Conservation (phyloP, 179 eudicot genomes). For the Camellia oleifera region DNA sequence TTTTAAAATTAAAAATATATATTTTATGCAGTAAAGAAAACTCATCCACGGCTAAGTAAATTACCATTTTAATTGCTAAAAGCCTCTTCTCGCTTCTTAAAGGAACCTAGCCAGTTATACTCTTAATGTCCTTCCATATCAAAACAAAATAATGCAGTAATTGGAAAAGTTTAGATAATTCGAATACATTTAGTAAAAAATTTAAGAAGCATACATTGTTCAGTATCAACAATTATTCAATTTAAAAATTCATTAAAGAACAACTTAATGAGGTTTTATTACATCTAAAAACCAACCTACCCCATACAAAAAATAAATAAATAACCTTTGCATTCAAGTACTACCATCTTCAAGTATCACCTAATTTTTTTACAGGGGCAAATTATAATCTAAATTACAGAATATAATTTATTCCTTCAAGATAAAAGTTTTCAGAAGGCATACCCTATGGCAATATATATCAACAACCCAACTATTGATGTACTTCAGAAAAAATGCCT, state of each 20-base stretch:
- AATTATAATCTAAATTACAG: neutral
- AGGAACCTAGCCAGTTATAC: neutral
- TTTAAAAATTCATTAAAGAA: neutral
- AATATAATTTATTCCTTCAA: slow-evolving; percentile 7
- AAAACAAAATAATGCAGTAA: neutral
- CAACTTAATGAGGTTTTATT: neutral
- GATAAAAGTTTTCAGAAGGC: neutral
- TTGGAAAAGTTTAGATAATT: neutral
- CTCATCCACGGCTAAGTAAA: neutral
- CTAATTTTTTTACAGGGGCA: neutral
- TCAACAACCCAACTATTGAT: slow-evolving; percentile 78
- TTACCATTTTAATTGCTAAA: neutral
- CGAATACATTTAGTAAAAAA: neutral
- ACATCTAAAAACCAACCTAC: neutral
- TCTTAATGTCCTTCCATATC: neutral
- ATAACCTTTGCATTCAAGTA: neutral
- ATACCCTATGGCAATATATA: slow-evolving; percentile 90
- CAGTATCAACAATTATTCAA: neutral
- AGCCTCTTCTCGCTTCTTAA: neutral
- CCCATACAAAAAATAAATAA: no score
- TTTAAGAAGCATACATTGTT: neutral
- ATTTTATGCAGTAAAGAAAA: neutral
- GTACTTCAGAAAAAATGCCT: slow-evolving; percentile 65
- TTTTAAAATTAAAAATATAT: no score
- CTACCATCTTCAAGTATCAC: neutral